Conservation (phyloP, 140 eudicot species). For the Senecio squalidus region DNA sequence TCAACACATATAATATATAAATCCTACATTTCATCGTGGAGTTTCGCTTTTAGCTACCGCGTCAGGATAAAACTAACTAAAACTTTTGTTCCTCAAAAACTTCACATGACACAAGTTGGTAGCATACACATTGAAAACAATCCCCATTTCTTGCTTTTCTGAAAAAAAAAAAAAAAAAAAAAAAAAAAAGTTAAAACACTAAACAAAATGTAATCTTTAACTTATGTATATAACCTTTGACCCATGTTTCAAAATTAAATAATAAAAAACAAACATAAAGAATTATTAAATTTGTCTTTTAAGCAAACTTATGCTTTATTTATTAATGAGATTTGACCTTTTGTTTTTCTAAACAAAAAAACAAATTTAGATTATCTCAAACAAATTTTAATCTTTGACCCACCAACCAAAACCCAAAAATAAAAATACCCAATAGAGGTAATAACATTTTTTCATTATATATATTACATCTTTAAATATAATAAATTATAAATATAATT, state of each 20-base stretch:
- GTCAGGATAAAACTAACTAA: too few species aligned
- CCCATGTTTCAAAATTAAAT: neutral
- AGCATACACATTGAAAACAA: conserved; percentile 78
- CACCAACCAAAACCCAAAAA: neutral
- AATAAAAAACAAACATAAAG: neutral
- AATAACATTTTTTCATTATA: too few species aligned
- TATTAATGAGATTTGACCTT: conserved; percentile 1
- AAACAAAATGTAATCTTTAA: neutral
- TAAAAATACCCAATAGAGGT: neutral
- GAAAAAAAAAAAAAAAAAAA: conserved; percentile 29
- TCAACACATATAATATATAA: conserved; percentile 5
- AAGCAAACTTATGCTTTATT: neutral
- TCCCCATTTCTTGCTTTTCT: conserved; percentile 67
- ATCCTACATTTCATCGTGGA: too few species aligned
- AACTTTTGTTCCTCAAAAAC: conserved; percentile 8
- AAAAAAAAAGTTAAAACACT: neutral
- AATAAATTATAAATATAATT: too few species aligned
- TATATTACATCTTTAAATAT: too few species aligned
- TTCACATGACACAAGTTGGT: conserved; percentile 60
- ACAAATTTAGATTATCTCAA: neutral
- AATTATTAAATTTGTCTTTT: neutral
- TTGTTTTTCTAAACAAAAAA: neutral
- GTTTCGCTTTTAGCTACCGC: too few species aligned
- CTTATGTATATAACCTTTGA: neutral
- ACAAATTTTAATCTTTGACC: neutral